phyloP scores from a whole-genome alignment of 495 filamentous ascomycete genomes.

The Hapsidospora chrysogenum region DNA sequence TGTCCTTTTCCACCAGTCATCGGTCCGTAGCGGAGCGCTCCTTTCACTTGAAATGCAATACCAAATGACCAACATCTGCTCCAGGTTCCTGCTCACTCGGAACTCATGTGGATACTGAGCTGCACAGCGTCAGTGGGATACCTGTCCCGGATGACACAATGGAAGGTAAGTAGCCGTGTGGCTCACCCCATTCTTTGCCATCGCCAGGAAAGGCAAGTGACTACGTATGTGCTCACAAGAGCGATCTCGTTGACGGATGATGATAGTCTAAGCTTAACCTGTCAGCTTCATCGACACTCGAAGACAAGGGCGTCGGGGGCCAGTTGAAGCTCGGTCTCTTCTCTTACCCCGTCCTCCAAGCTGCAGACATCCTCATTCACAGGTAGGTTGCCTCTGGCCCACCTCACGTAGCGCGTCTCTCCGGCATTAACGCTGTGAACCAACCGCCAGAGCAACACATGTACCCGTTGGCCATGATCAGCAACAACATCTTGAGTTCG shows the following conservation, averaged over 20 bases:
- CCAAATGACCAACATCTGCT: neutral
- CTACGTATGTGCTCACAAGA: neutral
- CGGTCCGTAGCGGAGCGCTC: conserved; percentile 18
- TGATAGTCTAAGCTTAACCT: conserved; percentile 52
- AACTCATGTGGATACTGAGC: conserved; percentile 92
- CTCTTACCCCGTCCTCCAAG: conserved; percentile 90
- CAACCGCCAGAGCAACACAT: conserved; percentile 57
- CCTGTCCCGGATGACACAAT: conserved; percentile 89
- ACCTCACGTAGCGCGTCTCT: neutral
- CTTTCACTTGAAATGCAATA: neutral
- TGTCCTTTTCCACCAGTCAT: conserved; percentile 74
- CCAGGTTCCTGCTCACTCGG: conserved; percentile 61
- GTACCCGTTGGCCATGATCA: conserved; percentile 95
- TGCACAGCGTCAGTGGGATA: conserved; percentile 81
- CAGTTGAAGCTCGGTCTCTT: conserved; percentile 79
- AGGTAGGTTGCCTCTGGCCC: no score
- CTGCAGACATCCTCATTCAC: conserved; percentile 85
- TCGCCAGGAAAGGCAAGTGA: neutral
- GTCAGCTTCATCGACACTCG: conserved; percentile 32
- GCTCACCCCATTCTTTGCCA: neutral
- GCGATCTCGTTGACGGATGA: neutral
- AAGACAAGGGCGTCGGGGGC: conserved; percentile 33
- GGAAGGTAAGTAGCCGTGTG: conserved; percentile 50
- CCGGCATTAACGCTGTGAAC: neutral
- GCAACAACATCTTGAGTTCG: conserved; percentile 82